A percentile compares a stretch with the other conserved stretches of the same genome.
These are phyloP conservation scores for Spergularia azorica DNA, from an alignment of 179 eudicot genomes.

Conservation along the genomic window DNA sequence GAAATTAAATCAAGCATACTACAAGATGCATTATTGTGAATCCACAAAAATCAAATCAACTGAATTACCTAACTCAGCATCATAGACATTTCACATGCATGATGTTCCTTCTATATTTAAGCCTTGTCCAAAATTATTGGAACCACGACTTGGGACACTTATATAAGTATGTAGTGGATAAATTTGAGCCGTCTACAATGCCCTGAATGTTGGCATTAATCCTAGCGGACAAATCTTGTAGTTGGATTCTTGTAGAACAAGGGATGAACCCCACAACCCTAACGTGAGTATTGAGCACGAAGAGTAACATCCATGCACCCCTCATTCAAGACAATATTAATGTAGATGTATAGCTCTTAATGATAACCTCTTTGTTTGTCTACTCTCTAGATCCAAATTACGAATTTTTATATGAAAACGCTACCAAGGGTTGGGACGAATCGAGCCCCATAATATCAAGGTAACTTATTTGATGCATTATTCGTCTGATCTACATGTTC, in stretches of 20 bases:
- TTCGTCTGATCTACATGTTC: too few species aligned
- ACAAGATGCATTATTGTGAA: too few species aligned
- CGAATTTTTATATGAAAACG: too few species aligned
- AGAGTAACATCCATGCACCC: conserved; percentile 21
- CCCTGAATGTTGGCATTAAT: conserved; percentile 1
- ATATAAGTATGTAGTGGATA: background rate
- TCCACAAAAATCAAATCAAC: too few species aligned
- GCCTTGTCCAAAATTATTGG: conserved; percentile 21
- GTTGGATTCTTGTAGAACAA: conserved; percentile 11
- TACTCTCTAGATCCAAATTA: too few species aligned
- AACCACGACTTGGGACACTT: background rate
- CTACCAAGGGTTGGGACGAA: too few species aligned
- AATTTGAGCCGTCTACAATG: conserved; percentile 3
- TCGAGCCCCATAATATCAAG: too few species aligned
- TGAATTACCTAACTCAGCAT: background rate
- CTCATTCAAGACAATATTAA: conserved; percentile 19
- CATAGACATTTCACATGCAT: conserved; percentile 16
- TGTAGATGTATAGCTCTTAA: conserved; percentile 2
- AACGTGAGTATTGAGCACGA: conserved; percentile 13
- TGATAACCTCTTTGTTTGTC: too few species aligned
- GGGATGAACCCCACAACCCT: conserved; percentile 13
- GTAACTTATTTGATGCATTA: too few species aligned
- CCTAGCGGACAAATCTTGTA: conserved; percentile 14
- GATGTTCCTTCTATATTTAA: conserved; percentile 11
- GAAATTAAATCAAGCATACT: too few species aligned